These are phyloP conservation scores for Collybia mongolica DNA, from an alignment of 768 basidiomycete species.

Conservation along the genomic window DNA sequence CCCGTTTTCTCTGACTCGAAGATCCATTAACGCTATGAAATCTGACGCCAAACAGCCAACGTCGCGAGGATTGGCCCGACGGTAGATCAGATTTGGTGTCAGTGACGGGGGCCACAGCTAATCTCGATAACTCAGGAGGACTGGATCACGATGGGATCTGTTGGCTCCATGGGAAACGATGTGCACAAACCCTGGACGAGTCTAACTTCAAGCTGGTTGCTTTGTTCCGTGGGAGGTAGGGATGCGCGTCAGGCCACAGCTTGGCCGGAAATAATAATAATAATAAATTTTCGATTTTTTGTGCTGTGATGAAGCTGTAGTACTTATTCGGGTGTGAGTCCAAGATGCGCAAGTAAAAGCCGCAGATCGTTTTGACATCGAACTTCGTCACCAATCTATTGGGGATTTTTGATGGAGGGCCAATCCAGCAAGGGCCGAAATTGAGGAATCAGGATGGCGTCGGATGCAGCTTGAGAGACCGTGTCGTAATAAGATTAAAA, in stretches of 20 bases:
- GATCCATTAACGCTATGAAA: constrained; percentile 11
- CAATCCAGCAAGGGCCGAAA: too few species aligned
- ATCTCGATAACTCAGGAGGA: constrained; percentile 16
- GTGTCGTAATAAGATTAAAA: too few species aligned
- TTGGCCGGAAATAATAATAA: constrained; percentile 1
- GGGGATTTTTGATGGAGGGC: too few species aligned
- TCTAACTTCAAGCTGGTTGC: background rate
- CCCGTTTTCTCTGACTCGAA: constrained; percentile 10
- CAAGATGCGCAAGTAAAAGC: constrained; percentile 11
- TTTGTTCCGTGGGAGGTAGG: constrained; percentile 2
- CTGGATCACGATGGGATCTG: constrained; percentile 26
- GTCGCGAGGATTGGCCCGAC: background rate
- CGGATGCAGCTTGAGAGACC: too few species aligned
- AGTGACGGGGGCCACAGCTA: constrained; percentile 4
- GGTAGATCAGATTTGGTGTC: constrained; percentile 14
- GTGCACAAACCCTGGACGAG: background rate
- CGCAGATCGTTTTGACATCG: constrained; percentile 22
- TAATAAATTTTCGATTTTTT: background rate
- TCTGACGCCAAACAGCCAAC: constrained; percentile 6
- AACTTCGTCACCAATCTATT: constrained; percentile 7
- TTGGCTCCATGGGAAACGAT: constrained; percentile 2
- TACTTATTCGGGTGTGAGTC: constrained; percentile 14
- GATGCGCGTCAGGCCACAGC: background rate
- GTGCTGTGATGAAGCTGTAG: constrained; percentile 1
- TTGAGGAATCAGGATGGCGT: too few species aligned